phyloP scores from a whole-genome alignment of 2,329 filamentous ascomycete genomes.

The Colletotrichum tropicicola region DNA sequence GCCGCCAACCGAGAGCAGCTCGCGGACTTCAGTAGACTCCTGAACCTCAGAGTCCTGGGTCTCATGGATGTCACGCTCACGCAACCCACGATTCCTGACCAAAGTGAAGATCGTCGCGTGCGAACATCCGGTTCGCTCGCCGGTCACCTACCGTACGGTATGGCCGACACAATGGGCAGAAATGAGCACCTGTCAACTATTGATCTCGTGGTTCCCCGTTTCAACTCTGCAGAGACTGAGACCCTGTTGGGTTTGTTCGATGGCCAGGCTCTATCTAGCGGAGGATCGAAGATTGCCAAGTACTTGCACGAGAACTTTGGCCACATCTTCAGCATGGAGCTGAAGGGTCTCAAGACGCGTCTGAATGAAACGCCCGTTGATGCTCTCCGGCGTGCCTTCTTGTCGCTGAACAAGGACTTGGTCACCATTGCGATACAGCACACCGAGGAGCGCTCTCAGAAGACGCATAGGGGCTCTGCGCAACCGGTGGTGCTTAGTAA shows the following conservation, averaged over 20 bases:
- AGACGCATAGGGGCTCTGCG: slow-evolving; percentile 75
- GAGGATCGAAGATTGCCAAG: slow-evolving; percentile 95
- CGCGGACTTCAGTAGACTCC: slow-evolving; percentile 88
- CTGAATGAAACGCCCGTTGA: slow-evolving; percentile 80
- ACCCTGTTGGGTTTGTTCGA: slow-evolving; percentile 96
- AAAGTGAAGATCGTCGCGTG: slow-evolving; percentile 93
- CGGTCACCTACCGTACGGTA: slow-evolving; percentile 91
- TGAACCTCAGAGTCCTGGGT: slow-evolving; percentile 86
- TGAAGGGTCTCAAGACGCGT: slow-evolving; percentile 76
- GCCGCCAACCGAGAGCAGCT: slow-evolving; percentile 73
- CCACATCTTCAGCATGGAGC: slow-evolving; percentile 81
- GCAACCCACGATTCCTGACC: slow-evolving; percentile 90
- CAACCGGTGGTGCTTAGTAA: slow-evolving; percentile 82
- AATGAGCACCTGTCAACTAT: slow-evolving; percentile 96
- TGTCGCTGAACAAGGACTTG: slow-evolving; percentile 92
- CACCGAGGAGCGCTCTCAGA: slow-evolving; percentile 75
- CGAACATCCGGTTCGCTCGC: slow-evolving; percentile 96
- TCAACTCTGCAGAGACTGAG: slow-evolving; percentile 89
- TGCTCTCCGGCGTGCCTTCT: slow-evolving; percentile 85
- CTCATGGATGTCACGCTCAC: slow-evolving; percentile 98
- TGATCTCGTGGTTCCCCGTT: slow-evolving; percentile 92
- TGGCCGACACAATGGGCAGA: slow-evolving; percentile 93
- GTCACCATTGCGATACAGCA: slow-evolving; percentile 85
- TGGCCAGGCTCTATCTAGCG: slow-evolving; percentile 86
- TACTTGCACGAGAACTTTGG: slow-evolving; percentile 97